A percentile compares a stretch with the other conserved stretches of the same genome.
These are phyloP conservation scores for Kodamaea jinghongensis DNA, from an alignment of 805 yeast genomes.

Conservation along the genomic window DNA sequence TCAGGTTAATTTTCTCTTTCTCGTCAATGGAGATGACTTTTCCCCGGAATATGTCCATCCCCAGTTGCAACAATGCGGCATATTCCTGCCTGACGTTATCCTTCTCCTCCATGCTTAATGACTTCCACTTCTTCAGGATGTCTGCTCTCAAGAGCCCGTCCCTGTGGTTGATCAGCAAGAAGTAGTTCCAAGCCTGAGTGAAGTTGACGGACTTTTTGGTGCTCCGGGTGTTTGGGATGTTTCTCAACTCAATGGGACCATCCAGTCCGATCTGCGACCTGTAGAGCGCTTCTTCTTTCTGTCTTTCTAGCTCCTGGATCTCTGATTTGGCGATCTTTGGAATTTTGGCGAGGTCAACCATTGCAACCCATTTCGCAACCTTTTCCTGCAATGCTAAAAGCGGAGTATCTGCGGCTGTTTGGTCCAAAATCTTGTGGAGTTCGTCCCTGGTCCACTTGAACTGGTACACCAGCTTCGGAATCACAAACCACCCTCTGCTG, in stretches of 20 bases:
- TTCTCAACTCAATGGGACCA: slow-evolving; percentile 14
- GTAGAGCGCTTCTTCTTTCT: slow-evolving; percentile 20
- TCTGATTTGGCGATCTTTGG: slow-evolving; percentile 13
- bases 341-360: slow-evolving; percentile 8
- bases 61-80: slow-evolving; percentile 21
- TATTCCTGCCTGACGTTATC: slow-evolving; percentile 28
- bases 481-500: slow-evolving; percentile 22
- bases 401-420: too few relatives aligned
- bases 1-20: slow-evolving; percentile 17
- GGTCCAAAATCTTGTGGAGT: neutral
- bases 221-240: neutral
- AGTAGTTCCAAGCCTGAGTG: slow-evolving; percentile 39
- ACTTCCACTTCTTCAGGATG: slow-evolving; percentile 24
- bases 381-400: slow-evolving; percentile 3
- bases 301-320: slow-evolving; percentile 11
- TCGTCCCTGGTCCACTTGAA: slow-evolving; percentile 20
- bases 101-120: slow-evolving; percentile 25
- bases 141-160: slow-evolving; percentile 14
- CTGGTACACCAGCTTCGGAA: slow-evolving; percentile 17
- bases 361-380: slow-evolving; percentile 17
- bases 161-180: slow-evolving; percentile 16
- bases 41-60: slow-evolving; percentile 30
- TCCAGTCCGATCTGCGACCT: slow-evolving; percentile 16
- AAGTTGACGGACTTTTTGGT: slow-evolving; percentile 15
- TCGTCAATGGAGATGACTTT: slow-evolving; percentile 26